Evolutionary conservation across 2,329 filamentous ascomycete species (phyloP).

Genomic region (Apiospora malaysiana): DNA sequence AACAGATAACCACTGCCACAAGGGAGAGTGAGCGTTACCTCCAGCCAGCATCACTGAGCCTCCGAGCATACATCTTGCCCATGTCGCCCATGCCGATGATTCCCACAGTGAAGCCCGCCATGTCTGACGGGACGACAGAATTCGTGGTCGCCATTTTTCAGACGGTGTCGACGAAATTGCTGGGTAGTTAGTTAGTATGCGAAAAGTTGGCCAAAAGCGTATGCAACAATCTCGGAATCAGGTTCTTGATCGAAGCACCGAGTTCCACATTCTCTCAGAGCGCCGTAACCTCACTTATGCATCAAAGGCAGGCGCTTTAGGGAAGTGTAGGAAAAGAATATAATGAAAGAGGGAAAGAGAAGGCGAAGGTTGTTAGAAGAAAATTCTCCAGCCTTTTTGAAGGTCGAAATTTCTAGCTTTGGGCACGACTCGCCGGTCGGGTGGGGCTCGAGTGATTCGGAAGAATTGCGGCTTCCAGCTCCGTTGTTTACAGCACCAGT

Average conservation of each 20-base stretch:
- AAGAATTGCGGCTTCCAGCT: slow-evolving; percentile 15
- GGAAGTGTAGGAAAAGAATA: slow-evolving; percentile 10
- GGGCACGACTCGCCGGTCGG: not conserved
- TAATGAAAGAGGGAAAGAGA: slow-evolving; percentile 18
- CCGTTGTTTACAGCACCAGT: not conserved
- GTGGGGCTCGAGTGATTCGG: not conserved
- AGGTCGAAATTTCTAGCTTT: slow-evolving; percentile 10
- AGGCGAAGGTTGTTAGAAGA: slow-evolving; percentile 25
- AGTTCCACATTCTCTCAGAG: slow-evolving; percentile 4
- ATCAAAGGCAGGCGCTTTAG: slow-evolving; percentile 4
- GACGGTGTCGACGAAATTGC: not conserved
- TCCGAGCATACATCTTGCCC: slow-evolving; percentile 97
- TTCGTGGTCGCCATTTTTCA: slow-evolving; percentile 11
- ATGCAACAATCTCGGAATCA: not conserved
- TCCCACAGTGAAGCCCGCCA: slow-evolving; percentile 80
- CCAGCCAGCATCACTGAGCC: slow-evolving; percentile 91
- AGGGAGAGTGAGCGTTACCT: slow-evolving; percentile 67
- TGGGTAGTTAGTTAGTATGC: slow-evolving; percentile 18
- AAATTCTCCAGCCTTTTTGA: slow-evolving; percentile 21
- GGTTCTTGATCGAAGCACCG: slow-evolving; percentile 3
- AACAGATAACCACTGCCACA: slow-evolving; percentile 23
- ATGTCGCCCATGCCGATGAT: slow-evolving; percentile 99
- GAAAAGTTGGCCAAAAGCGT: not conserved
- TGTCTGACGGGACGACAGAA: slow-evolving; percentile 43
- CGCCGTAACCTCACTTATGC: not conserved